Conservation (phyloP, 139 green algal genomes). For the Gonium pectorale region DNA sequence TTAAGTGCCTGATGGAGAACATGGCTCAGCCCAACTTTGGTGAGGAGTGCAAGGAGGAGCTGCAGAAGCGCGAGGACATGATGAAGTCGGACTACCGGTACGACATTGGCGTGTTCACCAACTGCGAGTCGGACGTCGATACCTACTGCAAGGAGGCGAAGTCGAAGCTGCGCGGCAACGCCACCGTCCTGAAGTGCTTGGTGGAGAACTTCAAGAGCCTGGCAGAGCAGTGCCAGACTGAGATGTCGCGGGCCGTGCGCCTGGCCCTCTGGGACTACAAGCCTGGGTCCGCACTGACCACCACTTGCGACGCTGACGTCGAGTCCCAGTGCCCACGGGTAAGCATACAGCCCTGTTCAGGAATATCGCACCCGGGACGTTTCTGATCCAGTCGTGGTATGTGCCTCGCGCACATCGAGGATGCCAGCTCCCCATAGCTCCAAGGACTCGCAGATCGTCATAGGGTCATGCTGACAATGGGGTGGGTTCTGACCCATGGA, state of each 20-base stretch:
- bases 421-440: too few species aligned
- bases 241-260: slow-evolving; percentile 80
- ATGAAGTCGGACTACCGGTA: slow-evolving; percentile 80
- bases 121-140: slow-evolving; percentile 65
- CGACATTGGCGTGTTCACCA: slow-evolving; percentile 64
- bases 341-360: too few species aligned
- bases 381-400: too few species aligned
- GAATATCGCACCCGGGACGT: too few species aligned
- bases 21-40: slow-evolving; percentile 85
- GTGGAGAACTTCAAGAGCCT: slow-evolving; percentile 58
- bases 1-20: slow-evolving; percentile 76
- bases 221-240: slow-evolving; percentile 60
- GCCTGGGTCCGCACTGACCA: slow-evolving; percentile 66
- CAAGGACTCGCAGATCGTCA: too few species aligned
- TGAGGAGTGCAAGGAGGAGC: slow-evolving; percentile 71
- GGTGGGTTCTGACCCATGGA: too few species aligned
- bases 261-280: slow-evolving; percentile 90
- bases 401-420: too few species aligned
- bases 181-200: slow-evolving; percentile 84
- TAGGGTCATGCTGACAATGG: too few species aligned
- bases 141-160: slow-evolving; percentile 68
- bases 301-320: slow-evolving; percentile 81
- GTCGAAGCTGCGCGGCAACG: slow-evolving; percentile 69
- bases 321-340: slow-evolving; percentile 64
- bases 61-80: slow-evolving; percentile 65